A percentile compares a stretch with the other conserved stretches of the same genome.
phyloP scores from a whole-genome alignment of 2,329 filamentous ascomycete genomes.

The Apiospora sp. region DNA sequence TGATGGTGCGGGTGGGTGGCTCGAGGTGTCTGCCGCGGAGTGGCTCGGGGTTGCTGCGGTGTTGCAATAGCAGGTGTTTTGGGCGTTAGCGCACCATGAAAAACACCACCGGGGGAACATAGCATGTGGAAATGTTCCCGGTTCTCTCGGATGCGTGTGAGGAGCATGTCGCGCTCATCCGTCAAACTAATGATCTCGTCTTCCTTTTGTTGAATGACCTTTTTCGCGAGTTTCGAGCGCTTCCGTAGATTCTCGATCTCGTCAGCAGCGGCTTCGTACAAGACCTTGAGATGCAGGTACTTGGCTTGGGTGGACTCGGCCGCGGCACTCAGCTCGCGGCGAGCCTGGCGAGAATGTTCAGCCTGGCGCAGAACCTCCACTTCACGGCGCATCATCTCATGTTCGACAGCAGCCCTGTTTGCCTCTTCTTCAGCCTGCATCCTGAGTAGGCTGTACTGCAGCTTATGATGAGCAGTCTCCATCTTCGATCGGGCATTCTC shows the following conservation, averaged over 20 bases:
- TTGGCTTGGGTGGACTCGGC: conserved; percentile 62
- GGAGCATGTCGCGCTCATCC: conserved; percentile 79
- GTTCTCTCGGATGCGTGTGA: conserved; percentile 88
- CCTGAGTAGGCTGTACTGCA: conserved; percentile 85
- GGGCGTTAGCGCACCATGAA: conserved; percentile 69
- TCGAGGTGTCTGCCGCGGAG: conserved; percentile 60
- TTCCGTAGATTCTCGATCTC: conserved; percentile 71
- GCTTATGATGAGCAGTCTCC: conserved; percentile 86
- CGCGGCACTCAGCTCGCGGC: conserved; percentile 59
- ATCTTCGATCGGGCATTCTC: conserved; percentile 74
- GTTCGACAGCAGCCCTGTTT: conserved; percentile 88
- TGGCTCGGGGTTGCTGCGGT: conserved; percentile 55
- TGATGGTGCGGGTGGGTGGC: conserved; percentile 34
- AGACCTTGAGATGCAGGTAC: conserved; percentile 69
- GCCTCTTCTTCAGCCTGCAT: conserved; percentile 86
- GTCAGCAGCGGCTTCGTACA: conserved; percentile 71
- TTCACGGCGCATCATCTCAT: conserved; percentile 89
- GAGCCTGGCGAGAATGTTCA: conserved; percentile 72
- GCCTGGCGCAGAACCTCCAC: conserved; percentile 82
- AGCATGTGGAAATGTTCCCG: conserved; percentile 84
- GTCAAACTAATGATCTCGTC: conserved; percentile 73
- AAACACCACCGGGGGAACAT: conserved; percentile 76
- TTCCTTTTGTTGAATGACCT: conserved; percentile 79
- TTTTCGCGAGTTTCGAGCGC: conserved; percentile 77
- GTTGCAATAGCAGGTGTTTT: conserved; percentile 53